Evolutionary conservation across 2,329 filamentous ascomycete species (phyloP).

Genomic region (Aspergillus quadricinctus): DNA sequence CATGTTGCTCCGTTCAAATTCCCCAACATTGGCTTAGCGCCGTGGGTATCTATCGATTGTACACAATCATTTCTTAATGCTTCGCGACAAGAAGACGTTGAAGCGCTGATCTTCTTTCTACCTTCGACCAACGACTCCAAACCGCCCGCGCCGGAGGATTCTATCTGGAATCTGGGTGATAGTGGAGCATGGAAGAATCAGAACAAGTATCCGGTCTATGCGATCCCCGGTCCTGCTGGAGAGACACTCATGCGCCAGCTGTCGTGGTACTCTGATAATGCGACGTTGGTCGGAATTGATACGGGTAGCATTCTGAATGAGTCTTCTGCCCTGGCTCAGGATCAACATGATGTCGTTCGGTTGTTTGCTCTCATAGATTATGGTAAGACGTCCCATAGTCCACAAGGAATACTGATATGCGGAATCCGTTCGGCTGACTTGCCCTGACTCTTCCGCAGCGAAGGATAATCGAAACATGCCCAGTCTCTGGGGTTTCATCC

Average conservation of each 20-base stretch:
- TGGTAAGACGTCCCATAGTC: constrained; percentile 36
- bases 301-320: background rate
- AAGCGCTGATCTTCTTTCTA: constrained; percentile 55
- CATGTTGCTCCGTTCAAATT: constrained; percentile 65
- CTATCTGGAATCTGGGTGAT: constrained; percentile 67
- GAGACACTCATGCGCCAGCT: constrained; percentile 66
- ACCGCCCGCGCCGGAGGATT: constrained; percentile 62
- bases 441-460: background rate
- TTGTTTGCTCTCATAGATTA: constrained; percentile 50
- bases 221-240: constrained; percentile 66
- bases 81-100: constrained; percentile 58
- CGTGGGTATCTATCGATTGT: constrained; percentile 75
- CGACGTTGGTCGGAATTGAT: constrained; percentile 48
- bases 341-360: constrained; percentile 24
- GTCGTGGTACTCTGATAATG: constrained; percentile 70
- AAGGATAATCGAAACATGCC: constrained; percentile 47
- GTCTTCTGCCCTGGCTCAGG: background rate
- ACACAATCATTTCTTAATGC: constrained; percentile 65
- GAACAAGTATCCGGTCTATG: constrained; percentile 79
- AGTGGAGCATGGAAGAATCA: constrained; percentile 64
- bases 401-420: constrained; percentile 10
- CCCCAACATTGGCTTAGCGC: constrained; percentile 74
- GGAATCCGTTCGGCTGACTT: background rate
- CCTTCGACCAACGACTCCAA: constrained; percentile 46
- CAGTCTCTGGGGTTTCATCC: constrained; percentile 74